Percentiles rank a stretch among this genome's conserved stretches.
phyloP scores from a whole-genome alignment of 2,329 filamentous ascomycete species.

The Fulvia fulva region DNA sequence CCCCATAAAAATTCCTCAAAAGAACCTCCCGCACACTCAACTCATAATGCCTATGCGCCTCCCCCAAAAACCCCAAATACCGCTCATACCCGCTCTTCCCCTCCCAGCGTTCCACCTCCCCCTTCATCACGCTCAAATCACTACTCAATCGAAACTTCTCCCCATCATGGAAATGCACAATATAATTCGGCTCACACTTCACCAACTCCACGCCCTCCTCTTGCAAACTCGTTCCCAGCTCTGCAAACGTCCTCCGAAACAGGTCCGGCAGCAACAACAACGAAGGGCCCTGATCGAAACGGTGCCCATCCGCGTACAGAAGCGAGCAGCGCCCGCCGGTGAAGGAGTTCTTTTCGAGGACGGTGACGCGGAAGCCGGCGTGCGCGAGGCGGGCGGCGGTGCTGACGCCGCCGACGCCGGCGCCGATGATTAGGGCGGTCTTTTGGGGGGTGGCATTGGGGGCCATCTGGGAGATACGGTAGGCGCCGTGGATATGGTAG shows the following conservation, averaged over 20 bases:
- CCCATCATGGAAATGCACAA: conserved; percentile 68
- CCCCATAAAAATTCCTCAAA: conserved; percentile 61
- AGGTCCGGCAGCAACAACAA: conserved; percentile 67
- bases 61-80: conserved; percentile 64
- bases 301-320: conserved; percentile 57
- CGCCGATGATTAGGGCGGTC: conserved; percentile 56
- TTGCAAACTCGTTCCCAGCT: conserved; percentile 63
- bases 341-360: conserved; percentile 73
- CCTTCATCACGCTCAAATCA: conserved; percentile 68
- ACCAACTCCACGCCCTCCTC: conserved; percentile 63
- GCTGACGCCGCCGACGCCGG: conserved; percentile 68
- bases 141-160: conserved; percentile 60
- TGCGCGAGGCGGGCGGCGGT: conserved; percentile 66
- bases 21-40: conserved; percentile 63
- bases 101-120: conserved; percentile 68
- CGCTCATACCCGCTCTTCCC: conserved; percentile 66
- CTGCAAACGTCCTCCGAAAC: conserved; percentile 65
- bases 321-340: conserved; percentile 69
- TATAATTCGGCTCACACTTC: conserved; percentile 73
- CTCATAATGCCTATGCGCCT: conserved; percentile 68
- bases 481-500: not conserved
- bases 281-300: conserved; percentile 75
- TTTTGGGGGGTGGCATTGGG: conserved; percentile 25
- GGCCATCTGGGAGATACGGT: not conserved
- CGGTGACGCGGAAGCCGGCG: conserved; percentile 66